phyloP scores from a whole-genome alignment of 2,329 filamentous ascomycete species.

The Seiridium unicorne region DNA sequence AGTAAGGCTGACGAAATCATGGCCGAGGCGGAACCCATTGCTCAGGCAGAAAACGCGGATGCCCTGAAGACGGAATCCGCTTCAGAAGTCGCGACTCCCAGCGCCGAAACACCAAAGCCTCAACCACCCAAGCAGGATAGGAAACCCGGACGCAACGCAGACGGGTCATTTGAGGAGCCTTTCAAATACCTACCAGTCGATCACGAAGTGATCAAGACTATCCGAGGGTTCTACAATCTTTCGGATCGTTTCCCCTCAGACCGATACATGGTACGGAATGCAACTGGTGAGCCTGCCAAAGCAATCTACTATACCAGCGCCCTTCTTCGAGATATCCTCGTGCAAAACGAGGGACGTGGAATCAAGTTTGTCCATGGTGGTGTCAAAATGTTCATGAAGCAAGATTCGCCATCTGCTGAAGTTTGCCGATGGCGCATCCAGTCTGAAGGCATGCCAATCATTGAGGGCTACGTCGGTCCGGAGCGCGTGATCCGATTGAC shows the following conservation, averaged over 20 bases:
- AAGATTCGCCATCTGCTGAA: conserved; percentile 82
- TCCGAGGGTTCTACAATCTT: conserved; percentile 83
- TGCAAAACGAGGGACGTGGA: conserved; percentile 82
- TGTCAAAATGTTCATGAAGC: conserved; percentile 99
- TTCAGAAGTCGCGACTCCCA: conserved; percentile 9
- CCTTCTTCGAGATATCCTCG: conserved; percentile 81
- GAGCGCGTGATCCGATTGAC: conserved; percentile 72
- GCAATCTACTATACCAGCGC: conserved; percentile 95
- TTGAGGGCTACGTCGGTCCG: conserved; percentile 86
- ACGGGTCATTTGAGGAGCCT: conserved; percentile 74
- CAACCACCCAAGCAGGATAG: conserved; percentile 31
- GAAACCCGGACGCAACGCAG: conserved; percentile 41
- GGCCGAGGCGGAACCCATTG: conserved; percentile 12
- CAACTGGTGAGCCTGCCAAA: conserved; percentile 81
- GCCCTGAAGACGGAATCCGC: conserved; percentile 14
- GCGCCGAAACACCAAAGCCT: conserved; percentile 20
- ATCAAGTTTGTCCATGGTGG: conserved; percentile 96
- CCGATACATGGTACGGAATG: conserved; percentile 95
- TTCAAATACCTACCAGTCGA: conserved; percentile 84
- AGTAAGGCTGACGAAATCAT: conserved; percentile 17
- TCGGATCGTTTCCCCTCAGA: conserved; percentile 82
- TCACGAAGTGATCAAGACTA: conserved; percentile 73
- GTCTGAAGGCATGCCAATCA: conserved; percentile 85
- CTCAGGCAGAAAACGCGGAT: conserved; percentile 16
- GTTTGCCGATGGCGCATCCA: conserved; percentile 95